Evolutionary conservation across 2,329 filamentous ascomycete species (phyloP).

Genomic region (Capronia coronata): DNA sequence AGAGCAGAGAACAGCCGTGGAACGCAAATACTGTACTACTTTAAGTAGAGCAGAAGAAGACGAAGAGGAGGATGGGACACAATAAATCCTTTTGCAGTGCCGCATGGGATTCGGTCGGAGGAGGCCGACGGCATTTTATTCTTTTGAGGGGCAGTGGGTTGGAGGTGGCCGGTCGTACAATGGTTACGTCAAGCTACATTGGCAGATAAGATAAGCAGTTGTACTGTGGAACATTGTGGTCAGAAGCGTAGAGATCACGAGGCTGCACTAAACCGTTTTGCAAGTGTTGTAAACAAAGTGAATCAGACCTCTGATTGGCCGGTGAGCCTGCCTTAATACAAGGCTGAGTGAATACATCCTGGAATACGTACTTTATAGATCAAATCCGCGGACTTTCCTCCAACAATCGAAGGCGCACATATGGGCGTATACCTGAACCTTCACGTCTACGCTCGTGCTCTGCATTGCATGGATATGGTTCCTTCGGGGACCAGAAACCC

Average conservation of each 20-base stretch:
- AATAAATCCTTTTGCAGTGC: not conserved
- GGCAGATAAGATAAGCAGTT: not conserved
- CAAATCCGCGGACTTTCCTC: not conserved
- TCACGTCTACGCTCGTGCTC: not conserved
- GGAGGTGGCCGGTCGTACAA: not conserved
- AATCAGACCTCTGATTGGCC: not conserved
- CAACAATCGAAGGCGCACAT: not conserved
- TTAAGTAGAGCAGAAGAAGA: too few species aligned
- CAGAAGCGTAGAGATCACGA: not conserved
- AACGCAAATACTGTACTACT: too few species aligned
- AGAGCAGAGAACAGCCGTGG: slow-evolving; percentile 1
- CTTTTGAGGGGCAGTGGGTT: not conserved
- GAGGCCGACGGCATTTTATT: slow-evolving; percentile 11
- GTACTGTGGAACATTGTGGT: not conserved
- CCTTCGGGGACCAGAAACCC: not conserved
- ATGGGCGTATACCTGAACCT: not conserved
- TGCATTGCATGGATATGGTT: not conserved
- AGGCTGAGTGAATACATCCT: too few species aligned
- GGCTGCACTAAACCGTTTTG: not conserved
- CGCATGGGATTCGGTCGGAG: slow-evolving; percentile 6
- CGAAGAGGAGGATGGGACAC: not conserved
- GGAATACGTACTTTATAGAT: not conserved
- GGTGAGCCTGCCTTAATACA: not conserved
- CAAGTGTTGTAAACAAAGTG: not conserved
- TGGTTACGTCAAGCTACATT: not conserved